Evolutionary conservation across 495 filamentous ascomycete genomes (phyloP), one percentile per base, ranked within the genome.

Genomic region (Penicillium goetzii): DNA sequence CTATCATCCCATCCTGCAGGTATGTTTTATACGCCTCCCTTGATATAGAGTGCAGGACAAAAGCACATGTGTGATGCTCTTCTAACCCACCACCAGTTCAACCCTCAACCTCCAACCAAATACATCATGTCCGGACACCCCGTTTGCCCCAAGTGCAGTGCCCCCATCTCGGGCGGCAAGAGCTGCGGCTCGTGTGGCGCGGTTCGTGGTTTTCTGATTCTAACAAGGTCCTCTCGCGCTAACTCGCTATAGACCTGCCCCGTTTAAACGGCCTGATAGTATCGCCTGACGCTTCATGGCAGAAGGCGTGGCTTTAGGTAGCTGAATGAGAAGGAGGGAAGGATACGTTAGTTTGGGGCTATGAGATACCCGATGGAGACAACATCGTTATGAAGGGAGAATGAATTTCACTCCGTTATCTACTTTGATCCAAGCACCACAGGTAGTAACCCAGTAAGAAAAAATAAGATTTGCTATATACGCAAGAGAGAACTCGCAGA

Each of bases 131-230:
- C 68, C 58, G 70, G 60, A 55, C 74, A 77, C 73, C 28, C 65
- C 52, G 47, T 54, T 59, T 79, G 77, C 70, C 77, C 77, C 61
- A 77, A 73, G 62, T 79, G 77, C 63, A 67, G 72, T 64, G 65
- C 72, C 41, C 25, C 67, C 41, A 63, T 72, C 47, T 14, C 36
- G 12, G 69, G 72, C 34, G 58, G 60, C 33, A 79, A 79, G 76
- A 77, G 38, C 64, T 79, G 77, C 63, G 61, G 66, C 25, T 74
- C 76, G 14, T 79, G 77, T 56, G 77, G 77, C 51, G 71, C 71
- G 52, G 77, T 79, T 58, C 55, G 77, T 72, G 52, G 23, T 32
- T 17, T 49, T 57, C 17, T 50, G 63, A 58, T 58, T 59, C 56
- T 51, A 34, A 5, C 40, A 58, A 58, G 49, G 19, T 54, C n/a